Percentiles rank a stretch among this genome's conserved stretches.
These are phyloP conservation scores for Persicaria tinctoria DNA, from an alignment of 148 eudicot genomes.

Conservation along the genomic window DNA sequence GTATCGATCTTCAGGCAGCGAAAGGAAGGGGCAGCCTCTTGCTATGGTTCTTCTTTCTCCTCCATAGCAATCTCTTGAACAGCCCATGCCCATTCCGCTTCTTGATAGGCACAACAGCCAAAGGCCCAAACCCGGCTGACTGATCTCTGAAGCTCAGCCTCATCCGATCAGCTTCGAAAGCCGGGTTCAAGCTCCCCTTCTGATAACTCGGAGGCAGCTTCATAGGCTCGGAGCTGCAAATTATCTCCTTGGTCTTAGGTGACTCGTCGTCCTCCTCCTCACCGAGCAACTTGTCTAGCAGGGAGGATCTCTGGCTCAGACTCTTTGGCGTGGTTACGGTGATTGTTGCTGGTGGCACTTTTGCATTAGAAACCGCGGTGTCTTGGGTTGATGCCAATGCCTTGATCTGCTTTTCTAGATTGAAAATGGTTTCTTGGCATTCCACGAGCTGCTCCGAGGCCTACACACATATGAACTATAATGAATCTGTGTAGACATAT, in stretches of 20 bases:
- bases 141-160: slow-evolving; percentile 21
- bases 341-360: slow-evolving; percentile 6
- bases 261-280: slow-evolving; percentile 46
- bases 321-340: not conserved
- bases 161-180: slow-evolving; percentile 3
- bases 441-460: slow-evolving; percentile 88
- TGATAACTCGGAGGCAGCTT: slow-evolving; percentile 14
- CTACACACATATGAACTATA: slow-evolving; percentile 30
- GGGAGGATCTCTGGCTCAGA: slow-evolving; percentile 34
- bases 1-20: slow-evolving; percentile 10
- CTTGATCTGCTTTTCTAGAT: slow-evolving; percentile 71
- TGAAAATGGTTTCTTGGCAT: slow-evolving; percentile 77
- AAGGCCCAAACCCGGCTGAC: slow-evolving; percentile 16
- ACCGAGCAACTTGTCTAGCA: slow-evolving; percentile 74
- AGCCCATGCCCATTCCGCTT: slow-evolving; percentile 40
- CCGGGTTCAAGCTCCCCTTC: slow-evolving; percentile 9
- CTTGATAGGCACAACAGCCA: slow-evolving; percentile 50
- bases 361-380: slow-evolving; percentile 18
- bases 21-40: slow-evolving; percentile 16
- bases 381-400: slow-evolving; percentile 55
- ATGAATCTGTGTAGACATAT: too few species aligned
- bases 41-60: slow-evolving; percentile 22
- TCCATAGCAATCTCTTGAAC: slow-evolving; percentile 51
- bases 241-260: slow-evolving; percentile 42
- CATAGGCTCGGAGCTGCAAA: slow-evolving; percentile 22